phyloP scores from a whole-genome alignment of 2,329 filamentous ascomycete species.

The Scytalidium sp. region DNA sequence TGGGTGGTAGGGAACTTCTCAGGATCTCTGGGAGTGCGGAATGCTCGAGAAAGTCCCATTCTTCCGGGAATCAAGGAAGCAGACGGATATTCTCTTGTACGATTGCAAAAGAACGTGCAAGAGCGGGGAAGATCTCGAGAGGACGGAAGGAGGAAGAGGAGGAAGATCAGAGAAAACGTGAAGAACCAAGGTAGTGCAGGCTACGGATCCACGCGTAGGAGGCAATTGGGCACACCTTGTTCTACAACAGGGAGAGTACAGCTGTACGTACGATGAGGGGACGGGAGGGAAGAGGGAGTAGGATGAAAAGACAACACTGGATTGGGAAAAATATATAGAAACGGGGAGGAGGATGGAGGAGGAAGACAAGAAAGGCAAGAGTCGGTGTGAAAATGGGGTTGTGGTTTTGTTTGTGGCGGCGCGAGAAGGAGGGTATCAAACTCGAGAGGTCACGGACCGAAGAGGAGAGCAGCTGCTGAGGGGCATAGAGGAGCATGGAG shows the following conservation, averaged over 20 bases:
- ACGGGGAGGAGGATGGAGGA: neutral
- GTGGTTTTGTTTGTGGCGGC: neutral
- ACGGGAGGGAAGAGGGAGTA: neutral
- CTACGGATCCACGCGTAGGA: too few relatives aligned
- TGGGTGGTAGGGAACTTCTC: constrained; percentile 79
- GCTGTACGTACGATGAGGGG: neutral
- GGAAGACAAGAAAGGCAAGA: neutral
- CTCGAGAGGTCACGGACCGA: neutral
- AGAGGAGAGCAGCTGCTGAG: neutral
- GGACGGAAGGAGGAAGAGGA: too few relatives aligned
- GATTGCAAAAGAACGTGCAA: neutral
- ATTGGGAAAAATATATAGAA: too few relatives aligned
- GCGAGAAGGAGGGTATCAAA: neutral
- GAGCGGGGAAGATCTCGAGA: too few relatives aligned
- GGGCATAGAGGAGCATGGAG: neutral
- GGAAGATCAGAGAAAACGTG: too few relatives aligned
- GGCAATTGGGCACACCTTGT: too few relatives aligned
- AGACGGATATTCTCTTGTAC: neutral
- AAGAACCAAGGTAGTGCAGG: too few relatives aligned
- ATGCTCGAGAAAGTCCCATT: neutral
- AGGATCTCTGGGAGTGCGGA: constrained; percentile 49
- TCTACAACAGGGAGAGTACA: neutral
- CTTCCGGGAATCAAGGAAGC: neutral
- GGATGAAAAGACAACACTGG: neutral
- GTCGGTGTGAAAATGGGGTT: neutral